Base-by-base conservation (phyloP, 2,329 filamentous ascomycete species). In the Fusarium praegraminearum region DNA sequence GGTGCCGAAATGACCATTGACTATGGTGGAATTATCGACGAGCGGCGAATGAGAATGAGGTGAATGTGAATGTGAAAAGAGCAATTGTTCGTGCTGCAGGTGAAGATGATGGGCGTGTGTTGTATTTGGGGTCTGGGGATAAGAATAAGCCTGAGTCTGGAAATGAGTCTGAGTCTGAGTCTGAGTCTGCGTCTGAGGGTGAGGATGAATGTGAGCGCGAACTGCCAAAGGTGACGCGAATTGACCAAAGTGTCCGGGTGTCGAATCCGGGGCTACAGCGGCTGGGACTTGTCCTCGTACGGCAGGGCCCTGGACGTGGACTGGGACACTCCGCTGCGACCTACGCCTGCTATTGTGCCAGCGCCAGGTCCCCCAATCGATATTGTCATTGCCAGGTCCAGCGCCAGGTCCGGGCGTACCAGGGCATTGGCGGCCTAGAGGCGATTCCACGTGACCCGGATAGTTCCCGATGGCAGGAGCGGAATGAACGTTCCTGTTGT, bases 1-100 rank as follows among this genome's bases (percentile, higher is more conserved):
- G 57, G 61, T 69, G 65, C 62, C 59, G 45, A 75, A 75, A 43
- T 68, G 64, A 61, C 71, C 71, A 71, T 70, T 54, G 33, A 58
- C 62, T 36, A 65, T 57, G 53, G 54, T 35, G 36, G 56, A 32
- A 51, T 56, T 44, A 18, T 54, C 38, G n/a, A 61, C 40, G 44
- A 60, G 35, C n/a, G 54, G 50, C 16, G 45, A 38, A 15, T 68
- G 59, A 26, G 50, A 30, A 26, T 62, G 51, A 18, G 60, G 35
- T 28, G 54, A 61, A 38, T 65, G 51, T 24, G 67, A 61, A 41
- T 65, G 51, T 20, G 67, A 16, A 28, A 53, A 55, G 28, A 50
- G 35, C 35, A 57, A 47, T n/a, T 49, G 63, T 15, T 43, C 62
- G 26, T 71, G 62, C 24, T 57, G 66, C 13, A 56, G 35, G 51